Percentiles rank a stretch among this genome's conserved stretches.
phyloP scores from a whole-genome alignment of 805 yeast species.

The Cephaloascus albidus region DNA sequence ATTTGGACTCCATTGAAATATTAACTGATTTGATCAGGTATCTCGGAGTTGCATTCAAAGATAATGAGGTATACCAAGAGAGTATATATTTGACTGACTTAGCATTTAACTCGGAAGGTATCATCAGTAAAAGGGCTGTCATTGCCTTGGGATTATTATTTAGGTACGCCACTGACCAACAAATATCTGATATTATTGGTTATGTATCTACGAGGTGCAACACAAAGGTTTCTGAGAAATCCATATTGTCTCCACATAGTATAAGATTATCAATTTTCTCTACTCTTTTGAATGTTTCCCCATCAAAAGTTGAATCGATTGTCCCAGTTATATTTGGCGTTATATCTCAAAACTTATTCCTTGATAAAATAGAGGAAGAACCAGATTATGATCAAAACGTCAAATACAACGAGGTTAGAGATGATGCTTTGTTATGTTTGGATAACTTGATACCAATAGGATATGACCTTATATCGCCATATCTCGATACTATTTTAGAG shows the following conservation, averaged over 20 bases:
- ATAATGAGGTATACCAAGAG: conserved; percentile 19
- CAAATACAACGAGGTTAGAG: conserved; percentile 37
- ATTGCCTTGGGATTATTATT: conserved; percentile 36
- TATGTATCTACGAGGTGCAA: conserved; percentile 6
- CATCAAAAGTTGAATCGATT: conserved; percentile 1
- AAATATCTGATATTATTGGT: conserved; percentile 10
- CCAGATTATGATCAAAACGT: conserved; percentile 34
- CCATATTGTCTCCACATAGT: conserved; percentile 1
- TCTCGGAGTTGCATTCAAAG: conserved; percentile 31
- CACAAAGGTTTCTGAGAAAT: conserved; percentile 12
- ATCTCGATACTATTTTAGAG: neutral
- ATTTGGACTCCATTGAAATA: conserved; percentile 51
- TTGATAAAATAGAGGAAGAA: conserved; percentile 13
- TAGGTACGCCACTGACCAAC: conserved; percentile 12
- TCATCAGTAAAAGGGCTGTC: conserved; percentile 40
- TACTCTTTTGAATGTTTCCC: conserved; percentile 4
- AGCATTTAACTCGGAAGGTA: conserved; percentile 28
- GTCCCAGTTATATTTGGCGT: conserved; percentile 8
- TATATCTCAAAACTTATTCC: conserved; percentile 11
- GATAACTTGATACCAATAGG: conserved; percentile 9
- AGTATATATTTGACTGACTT: conserved; percentile 20
- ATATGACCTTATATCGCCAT: neutral
- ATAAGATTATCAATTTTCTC: conserved; percentile 4
- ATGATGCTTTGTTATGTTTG: conserved; percentile 29
- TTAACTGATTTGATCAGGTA: conserved; percentile 44